Evolutionary conservation across 2,329 filamentous ascomycete genomes (phyloP).

Genomic region (Emergomyces pasteurianus): DNA sequence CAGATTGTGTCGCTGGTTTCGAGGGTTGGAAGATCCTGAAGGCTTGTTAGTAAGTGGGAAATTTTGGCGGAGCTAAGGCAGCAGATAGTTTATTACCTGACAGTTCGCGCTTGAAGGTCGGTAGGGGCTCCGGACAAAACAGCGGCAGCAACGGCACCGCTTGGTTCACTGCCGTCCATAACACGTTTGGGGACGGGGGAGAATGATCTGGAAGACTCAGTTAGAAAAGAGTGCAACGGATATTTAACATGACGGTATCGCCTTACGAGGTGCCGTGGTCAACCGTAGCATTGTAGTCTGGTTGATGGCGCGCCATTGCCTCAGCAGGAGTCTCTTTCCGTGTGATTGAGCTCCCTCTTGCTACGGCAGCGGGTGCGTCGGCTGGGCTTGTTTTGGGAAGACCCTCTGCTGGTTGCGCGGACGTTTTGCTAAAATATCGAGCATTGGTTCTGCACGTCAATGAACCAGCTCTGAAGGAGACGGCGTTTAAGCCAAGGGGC

Average conservation of each 20-base stretch:
- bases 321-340: conserved; percentile 39
- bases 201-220: conserved; percentile 59
- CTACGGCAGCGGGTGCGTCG: conserved; percentile 31
- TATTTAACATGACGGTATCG: conserved; percentile 1
- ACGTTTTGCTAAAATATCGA: conserved; percentile 32
- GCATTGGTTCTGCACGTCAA: conserved; percentile 23
- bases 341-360: conserved; percentile 35
- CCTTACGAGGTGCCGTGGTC: conserved; percentile 87
- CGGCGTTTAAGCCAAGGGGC: conserved; percentile 15
- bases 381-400: conserved; percentile 32
- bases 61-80: background rate
- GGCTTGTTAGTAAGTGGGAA: conserved; percentile 8
- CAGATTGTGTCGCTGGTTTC: conserved; percentile 95
- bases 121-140: conserved; percentile 84
- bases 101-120: conserved; percentile 85
- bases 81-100: conserved; percentile 51
- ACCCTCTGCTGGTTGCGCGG: conserved; percentile 22
- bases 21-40: conserved; percentile 77
- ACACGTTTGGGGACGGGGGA: conserved; percentile 82
- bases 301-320: conserved; percentile 52
- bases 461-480: conserved; percentile 23
- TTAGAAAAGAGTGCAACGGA: conserved; percentile 19
- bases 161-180: conserved; percentile 81
- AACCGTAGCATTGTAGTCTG: conserved; percentile 66
- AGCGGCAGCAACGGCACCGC: conserved; percentile 63